Conservation (phyloP, 805 yeast species). For the Saccharomycopsis sp. region DNA sequence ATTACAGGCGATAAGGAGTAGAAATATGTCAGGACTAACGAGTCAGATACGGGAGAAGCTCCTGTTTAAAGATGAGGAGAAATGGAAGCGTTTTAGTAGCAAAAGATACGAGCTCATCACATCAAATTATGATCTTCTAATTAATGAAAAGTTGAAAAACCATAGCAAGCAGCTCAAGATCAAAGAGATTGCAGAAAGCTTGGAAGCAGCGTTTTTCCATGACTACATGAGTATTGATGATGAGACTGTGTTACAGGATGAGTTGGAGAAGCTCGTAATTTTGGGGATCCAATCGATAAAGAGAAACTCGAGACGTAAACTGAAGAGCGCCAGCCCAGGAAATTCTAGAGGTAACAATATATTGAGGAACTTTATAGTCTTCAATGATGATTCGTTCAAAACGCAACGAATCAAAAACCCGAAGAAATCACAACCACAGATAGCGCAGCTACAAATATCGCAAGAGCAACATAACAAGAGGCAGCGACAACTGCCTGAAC, state of each 20-base stretch:
- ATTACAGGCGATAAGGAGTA: neutral
- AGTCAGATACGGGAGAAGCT: constrained; percentile 43
- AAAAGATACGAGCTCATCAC: constrained; percentile 86
- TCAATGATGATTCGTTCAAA: neutral
- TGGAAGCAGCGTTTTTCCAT: neutral
- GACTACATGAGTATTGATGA: neutral
- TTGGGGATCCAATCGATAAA: neutral
- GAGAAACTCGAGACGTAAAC: constrained; percentile 7
- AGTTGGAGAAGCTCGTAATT: neutral
- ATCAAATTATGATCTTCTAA: constrained; percentile 36
- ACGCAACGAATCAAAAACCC: neutral
- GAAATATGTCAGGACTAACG: constrained; percentile 32
- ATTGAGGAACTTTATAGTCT: neutral
- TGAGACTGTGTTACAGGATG: neutral
- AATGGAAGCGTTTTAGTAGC: constrained; percentile 89
- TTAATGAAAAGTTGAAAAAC: neutral
- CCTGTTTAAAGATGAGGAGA: constrained; percentile 70
- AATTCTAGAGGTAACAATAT: neutral
- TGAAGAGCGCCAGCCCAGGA: constrained; percentile 10
- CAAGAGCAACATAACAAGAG: neutral
- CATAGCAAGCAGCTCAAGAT: neutral
- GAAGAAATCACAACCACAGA: neutral
- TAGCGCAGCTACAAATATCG: neutral
- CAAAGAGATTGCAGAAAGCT: neutral
- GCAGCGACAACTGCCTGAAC: neutral